Evolutionary conservation across 2,329 filamentous ascomycete genomes (phyloP), one percentile per base, ranked within the genome.

Genomic region (Penicillium sp.): DNA sequence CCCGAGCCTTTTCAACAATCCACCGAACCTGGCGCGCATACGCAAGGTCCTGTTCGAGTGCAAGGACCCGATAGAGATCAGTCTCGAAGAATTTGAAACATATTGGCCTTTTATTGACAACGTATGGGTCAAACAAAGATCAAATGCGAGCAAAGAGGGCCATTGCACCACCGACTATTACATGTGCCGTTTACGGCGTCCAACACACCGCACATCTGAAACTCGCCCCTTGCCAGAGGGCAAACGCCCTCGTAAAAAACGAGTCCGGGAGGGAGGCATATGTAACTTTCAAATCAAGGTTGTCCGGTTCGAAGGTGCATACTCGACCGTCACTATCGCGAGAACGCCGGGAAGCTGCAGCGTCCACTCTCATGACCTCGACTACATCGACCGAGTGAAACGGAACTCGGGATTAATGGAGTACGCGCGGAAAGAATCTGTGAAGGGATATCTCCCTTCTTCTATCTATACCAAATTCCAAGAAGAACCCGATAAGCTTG

Each of bases 51-150:
- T 79, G 44, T 79, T 78, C 56, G 75, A 77, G 47, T 70, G 77
- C 61, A 74, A 72, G 45, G 75, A 78, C 38, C 72, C 75, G 7
- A 74, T 79, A 48, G 76, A 79, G 63, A 73, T 79, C 44, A 75
- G 72, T 18, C 60, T 74, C 37, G 70, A 74, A 25, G 77, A 79
- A 50, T 79, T 77, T 55, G 75, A 78, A 54, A 72, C 68, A 16
- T 79, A 77, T 59, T 79, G 76, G 72, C 77, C 77, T 7, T 79
- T 77, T 49, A 75, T 79, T 47, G 77, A 79, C 60, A 79, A 79
- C 59, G 73, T 79, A n/a, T 79, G 77, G 77, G 75, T 78, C 12
- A 77, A 77, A 50, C 74, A 78, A 58, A 71, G 76, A 55, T 71
- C 69, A 16, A 72, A 74, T 55, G 65, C 72, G 8, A 75, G 71